phyloP scores from a whole-genome alignment of 208 protist species.

The Strigomonas culicis region DNA sequence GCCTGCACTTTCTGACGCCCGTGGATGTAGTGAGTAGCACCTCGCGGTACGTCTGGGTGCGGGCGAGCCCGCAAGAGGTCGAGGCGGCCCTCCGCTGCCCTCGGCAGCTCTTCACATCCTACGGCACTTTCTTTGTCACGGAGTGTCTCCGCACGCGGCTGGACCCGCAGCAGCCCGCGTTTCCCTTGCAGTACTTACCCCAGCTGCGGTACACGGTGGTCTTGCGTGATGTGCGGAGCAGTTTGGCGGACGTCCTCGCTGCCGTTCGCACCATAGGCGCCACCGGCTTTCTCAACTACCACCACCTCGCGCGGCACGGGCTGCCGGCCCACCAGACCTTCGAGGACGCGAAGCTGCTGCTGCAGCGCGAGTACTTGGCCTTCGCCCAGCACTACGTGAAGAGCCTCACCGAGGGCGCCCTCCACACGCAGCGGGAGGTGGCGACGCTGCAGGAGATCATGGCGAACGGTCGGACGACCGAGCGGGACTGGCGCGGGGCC shows the following conservation, averaged over 20 bases:
- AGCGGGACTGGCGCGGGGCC: conserved; percentile 38
- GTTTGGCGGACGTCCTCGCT: conserved; percentile 62
- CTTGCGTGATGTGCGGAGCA: conserved; percentile 55
- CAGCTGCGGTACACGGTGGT: conserved; percentile 59
- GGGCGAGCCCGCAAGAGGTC: conserved; percentile 4
- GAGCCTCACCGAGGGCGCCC: conserved; percentile 62
- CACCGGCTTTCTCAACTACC: conserved; percentile 74
- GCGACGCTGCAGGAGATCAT: conserved; percentile 47
- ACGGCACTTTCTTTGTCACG: conserved; percentile 12
- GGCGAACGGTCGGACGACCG: conserved; percentile 18
- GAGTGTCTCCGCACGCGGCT: background rate
- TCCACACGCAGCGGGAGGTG: conserved; percentile 51
- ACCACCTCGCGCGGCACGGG: conserved; percentile 72
- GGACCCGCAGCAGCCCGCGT: background rate
- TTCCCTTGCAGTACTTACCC: conserved; percentile 55
- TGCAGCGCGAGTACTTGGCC: conserved; percentile 58
- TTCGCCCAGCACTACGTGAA: conserved; percentile 54
- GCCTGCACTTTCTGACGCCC: conserved; percentile 63
- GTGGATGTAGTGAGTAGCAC: conserved; percentile 64
- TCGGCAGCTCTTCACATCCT: conserved; percentile 2
- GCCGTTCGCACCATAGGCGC: conserved; percentile 37
- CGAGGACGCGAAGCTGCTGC: conserved; percentile 47
- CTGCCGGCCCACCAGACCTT: conserved; percentile 47
- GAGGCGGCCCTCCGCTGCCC: background rate
- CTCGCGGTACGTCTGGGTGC: conserved; percentile 50